Conservation (phyloP, 345 rosid genomes). For the Cochlearia excelsa region DNA sequence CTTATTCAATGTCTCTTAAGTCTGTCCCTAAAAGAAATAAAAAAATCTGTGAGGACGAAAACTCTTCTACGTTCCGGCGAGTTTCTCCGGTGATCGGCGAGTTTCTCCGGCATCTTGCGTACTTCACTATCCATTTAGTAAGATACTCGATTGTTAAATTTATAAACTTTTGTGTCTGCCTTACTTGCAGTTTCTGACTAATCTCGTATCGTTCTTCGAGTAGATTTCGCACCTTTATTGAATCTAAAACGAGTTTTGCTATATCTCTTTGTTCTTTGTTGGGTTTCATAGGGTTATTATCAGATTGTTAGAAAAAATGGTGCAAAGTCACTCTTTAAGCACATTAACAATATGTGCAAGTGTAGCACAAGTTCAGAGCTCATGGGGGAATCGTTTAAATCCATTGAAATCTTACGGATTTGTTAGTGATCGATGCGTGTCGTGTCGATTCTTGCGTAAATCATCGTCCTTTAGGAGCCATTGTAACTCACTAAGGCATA, state of each 20-base stretch:
- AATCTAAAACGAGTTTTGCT: slow-evolving; percentile 13
- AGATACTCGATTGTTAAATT: neutral
- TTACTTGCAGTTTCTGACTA: neutral
- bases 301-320: slow-evolving; percentile 33
- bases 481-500: slow-evolving; percentile 28
- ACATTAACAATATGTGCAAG: slow-evolving; percentile 46
- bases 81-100: slow-evolving; percentile 22
- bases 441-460: slow-evolving; percentile 37
- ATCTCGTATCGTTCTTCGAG: neutral
- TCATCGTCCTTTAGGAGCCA: slow-evolving; percentile 34
- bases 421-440: slow-evolving; percentile 35
- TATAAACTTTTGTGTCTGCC: neutral
- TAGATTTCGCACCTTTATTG: neutral
- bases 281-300: slow-evolving; percentile 1
- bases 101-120: neutral
- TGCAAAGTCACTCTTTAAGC: slow-evolving; percentile 50
- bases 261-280: slow-evolving; percentile 21
- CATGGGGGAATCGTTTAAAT: slow-evolving; percentile 42
- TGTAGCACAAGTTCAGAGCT: slow-evolving; percentile 40
- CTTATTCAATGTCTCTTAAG: no score
- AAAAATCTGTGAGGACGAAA: slow-evolving; percentile 33
- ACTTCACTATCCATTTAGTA: neutral
- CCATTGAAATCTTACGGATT: slow-evolving; percentile 33
- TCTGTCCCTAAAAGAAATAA: neutral
- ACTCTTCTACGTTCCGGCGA: slow-evolving; percentile 28